Percentiles rank a stretch among this genome's conserved stretches.
These are phyloP conservation scores for Penicillium flavigenum DNA, from an alignment of 495 filamentous ascomycete species.

Conservation along the genomic window DNA sequence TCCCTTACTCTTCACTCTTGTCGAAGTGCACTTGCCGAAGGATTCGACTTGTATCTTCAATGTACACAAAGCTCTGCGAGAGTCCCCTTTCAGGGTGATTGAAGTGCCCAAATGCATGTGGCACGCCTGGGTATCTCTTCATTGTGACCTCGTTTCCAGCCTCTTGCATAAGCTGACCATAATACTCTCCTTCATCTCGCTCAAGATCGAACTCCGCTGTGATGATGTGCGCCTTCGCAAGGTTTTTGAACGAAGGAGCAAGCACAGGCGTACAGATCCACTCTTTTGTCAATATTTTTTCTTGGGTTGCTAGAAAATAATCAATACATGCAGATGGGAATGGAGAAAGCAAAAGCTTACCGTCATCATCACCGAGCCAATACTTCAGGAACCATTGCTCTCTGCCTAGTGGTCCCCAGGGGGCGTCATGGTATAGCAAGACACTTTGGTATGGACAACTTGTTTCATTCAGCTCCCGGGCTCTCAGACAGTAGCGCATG, in stretches of 20 bases:
- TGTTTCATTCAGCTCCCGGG: slow-evolving; percentile 1
- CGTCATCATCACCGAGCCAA: slow-evolving; percentile 25
- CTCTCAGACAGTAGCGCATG: slow-evolving; percentile 24
- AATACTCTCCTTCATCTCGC: slow-evolving; percentile 32
- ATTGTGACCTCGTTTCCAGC: slow-evolving; percentile 28
- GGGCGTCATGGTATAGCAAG: slow-evolving; percentile 21
- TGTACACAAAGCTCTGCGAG: too few relatives aligned
- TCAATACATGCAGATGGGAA: neutral
- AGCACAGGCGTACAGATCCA: slow-evolving; percentile 30
- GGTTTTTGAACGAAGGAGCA: slow-evolving; percentile 18
- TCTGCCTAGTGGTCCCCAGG: slow-evolving; percentile 28
- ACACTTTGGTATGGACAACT: slow-evolving; percentile 27
- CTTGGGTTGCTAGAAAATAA: slow-evolving; percentile 5
- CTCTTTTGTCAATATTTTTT: slow-evolving; percentile 18
- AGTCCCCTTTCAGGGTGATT: too few relatives aligned
- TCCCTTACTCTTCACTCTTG: too few relatives aligned
- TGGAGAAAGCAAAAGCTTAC: neutral
- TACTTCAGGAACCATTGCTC: slow-evolving; percentile 31
- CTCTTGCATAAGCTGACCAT: slow-evolving; percentile 19
- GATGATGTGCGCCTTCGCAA: slow-evolving; percentile 28
- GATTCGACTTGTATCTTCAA: too few relatives aligned
- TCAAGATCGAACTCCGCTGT: slow-evolving; percentile 32
- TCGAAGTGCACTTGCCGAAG: too few relatives aligned
- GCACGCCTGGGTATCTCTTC: slow-evolving; percentile 27
- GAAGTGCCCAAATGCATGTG: too few relatives aligned